Percentiles rank a stretch among this genome's conserved stretches.
phyloP scores from a whole-genome alignment of 306 rosid species.

The Lathyrus oleraceus region DNA sequence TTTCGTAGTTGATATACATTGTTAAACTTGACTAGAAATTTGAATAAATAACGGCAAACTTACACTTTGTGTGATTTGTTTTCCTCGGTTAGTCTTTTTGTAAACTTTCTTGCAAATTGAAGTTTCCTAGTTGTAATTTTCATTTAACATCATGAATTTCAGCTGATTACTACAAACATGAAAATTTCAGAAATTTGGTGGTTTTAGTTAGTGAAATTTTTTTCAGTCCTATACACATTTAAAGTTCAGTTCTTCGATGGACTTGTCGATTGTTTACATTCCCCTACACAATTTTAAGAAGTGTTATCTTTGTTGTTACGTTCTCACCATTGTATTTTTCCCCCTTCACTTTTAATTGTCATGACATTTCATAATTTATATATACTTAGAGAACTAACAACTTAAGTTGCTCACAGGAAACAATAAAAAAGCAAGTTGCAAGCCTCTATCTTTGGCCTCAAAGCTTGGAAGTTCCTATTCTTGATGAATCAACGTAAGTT shows the following conservation, averaged over 20 bases:
- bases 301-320: slow-evolving; percentile 10
- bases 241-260: slow-evolving; percentile 20
- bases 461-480: slow-evolving; percentile 66
- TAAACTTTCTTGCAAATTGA: slow-evolving; percentile 5
- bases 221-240: slow-evolving; percentile 1
- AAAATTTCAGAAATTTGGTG: slow-evolving; percentile 16
- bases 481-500: slow-evolving; percentile 77
- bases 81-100: too few species aligned
- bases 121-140: slow-evolving; percentile 14
- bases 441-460: slow-evolving; percentile 91
- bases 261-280: slow-evolving; percentile 20
- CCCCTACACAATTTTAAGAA: not conserved
- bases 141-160: not conserved
- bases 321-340: not conserved
- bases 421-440: slow-evolving; percentile 71
- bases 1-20: not conserved
- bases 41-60: too few species aligned
- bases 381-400: slow-evolving; percentile 36
- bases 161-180: not conserved
- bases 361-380: slow-evolving; percentile 5
- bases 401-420: slow-evolving; percentile 55
- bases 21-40: too few species aligned
- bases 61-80: too few species aligned
- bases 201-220: slow-evolving; percentile 1
- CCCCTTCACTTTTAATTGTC: not conserved